phyloP scores from a whole-genome alignment of 192 early-diverging fungal genomes.

The Backusella westeae region DNA sequence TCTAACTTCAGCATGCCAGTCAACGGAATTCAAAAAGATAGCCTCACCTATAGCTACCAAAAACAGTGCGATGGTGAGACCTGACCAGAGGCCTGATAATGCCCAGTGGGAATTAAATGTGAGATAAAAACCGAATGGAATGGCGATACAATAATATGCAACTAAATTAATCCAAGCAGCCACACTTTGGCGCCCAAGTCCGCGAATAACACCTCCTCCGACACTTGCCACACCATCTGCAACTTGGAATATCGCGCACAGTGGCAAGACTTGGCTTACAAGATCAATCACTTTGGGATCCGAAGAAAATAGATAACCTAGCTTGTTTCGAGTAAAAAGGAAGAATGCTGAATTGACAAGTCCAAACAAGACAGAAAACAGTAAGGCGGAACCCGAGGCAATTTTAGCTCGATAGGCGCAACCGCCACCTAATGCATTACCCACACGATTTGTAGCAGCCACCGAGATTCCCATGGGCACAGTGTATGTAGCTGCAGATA shows the following conservation, averaged over 20 bases:
- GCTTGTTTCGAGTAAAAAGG: constrained; percentile 44
- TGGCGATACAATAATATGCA: constrained; percentile 53
- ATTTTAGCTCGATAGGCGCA: constrained; percentile 46
- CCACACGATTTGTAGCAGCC: constrained; percentile 50
- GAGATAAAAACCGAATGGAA: constrained; percentile 55
- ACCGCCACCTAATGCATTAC: constrained; percentile 58
- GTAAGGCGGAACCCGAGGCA: constrained; percentile 47
- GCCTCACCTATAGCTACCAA: constrained; percentile 7
- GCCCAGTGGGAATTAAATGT: constrained; percentile 45
- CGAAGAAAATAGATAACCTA: constrained; percentile 66
- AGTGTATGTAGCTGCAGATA: constrained; percentile 45
- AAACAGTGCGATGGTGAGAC: constrained; percentile 39
- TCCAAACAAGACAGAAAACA: constrained; percentile 48
- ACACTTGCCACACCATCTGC: constrained; percentile 47
- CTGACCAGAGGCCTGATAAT: constrained; percentile 51
- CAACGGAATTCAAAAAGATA: constrained; percentile 4
- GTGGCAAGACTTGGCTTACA: constrained; percentile 70
- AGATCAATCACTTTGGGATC: constrained; percentile 66
- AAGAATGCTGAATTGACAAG: constrained; percentile 46
- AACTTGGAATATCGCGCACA: constrained; percentile 70
- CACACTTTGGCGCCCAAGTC: constrained; percentile 50
- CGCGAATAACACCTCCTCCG: constrained; percentile 52
- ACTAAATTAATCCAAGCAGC: constrained; percentile 54
- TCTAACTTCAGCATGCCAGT: constrained; percentile 11
- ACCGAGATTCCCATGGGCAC: constrained; percentile 52